Evolutionary conservation across 2,329 filamentous ascomycete species (phyloP), one percentile per base, ranked within the genome.

Genomic region (Beauveria asiatica): DNA sequence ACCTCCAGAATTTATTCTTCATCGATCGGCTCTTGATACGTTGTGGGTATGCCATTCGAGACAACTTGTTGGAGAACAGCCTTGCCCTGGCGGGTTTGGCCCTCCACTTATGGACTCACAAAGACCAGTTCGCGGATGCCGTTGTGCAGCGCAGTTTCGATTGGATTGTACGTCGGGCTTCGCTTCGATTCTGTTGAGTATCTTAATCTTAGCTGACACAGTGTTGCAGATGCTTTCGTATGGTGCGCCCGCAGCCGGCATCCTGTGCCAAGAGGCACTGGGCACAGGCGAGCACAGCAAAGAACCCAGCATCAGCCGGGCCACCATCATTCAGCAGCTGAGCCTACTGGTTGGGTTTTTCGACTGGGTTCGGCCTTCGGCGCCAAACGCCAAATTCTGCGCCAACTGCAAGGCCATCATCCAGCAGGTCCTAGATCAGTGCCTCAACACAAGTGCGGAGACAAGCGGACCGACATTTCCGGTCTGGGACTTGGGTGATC

Each of bases 1-100:
- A 82, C 50, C 69, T 84, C 0, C 79, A 84, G 46, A 85, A 84
- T 44, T 72, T 82, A 3, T 85, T 87, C 61, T 76, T 86, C 10
- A 71, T 85, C 6, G 80, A 86, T 60, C 74, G 84, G 17, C 74
- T 85, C 0, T 69, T 86, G 9, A 73, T 80, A 23, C 81, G 80
- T 19, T 68, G 70, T 3, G 72, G 74, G 0, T 68, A 74, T 13
- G 64, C 69, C 0, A 71, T 74, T 9, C 69, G 74, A 9, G 73
- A 73, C 0, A 70, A 76, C 16, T 68, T 80, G 10, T 67, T 81
- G 7, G 67, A 74, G 1, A 73, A 76, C 23, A 79, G 78, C 45
- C 78, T 75, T 23, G 75, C 80, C 62, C 74, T 82, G 70, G 75
- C 81, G 1, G 72, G 73, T 1, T 64, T 77, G 11, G 79, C 77